phyloP scores from a whole-genome alignment of 2,329 filamentous ascomycete genomes.

The Diaporthe amygdali region DNA sequence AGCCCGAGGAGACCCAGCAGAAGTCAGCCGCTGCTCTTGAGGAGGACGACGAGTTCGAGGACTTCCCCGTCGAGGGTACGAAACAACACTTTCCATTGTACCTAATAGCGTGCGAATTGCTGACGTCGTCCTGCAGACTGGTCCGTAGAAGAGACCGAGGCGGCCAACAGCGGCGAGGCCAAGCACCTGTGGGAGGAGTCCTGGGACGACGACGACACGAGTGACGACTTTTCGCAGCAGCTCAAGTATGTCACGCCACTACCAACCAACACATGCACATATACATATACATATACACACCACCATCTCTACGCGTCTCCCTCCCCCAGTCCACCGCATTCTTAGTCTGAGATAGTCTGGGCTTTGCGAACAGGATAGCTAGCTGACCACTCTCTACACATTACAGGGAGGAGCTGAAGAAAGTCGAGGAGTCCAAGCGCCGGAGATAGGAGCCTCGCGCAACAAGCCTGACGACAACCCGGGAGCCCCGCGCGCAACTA shows the following conservation, averaged over 20 bases:
- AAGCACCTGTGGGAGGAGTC: conserved; percentile 97
- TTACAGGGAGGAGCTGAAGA: conserved; percentile 86
- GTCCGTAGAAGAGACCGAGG: conserved; percentile 89
- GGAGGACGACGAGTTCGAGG: conserved; percentile 99
- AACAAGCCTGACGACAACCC: neutral
- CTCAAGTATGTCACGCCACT: conserved; percentile 71
- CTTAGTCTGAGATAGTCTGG: no score
- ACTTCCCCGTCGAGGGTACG: conserved; percentile 94
- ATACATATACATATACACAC: neutral
- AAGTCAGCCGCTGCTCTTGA: conserved; percentile 76
- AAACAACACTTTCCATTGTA: conserved; percentile 8
- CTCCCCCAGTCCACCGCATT: neutral
- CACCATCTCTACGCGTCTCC: neutral
- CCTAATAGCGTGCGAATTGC: conserved; percentile 7
- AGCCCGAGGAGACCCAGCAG: conserved; percentile 57
- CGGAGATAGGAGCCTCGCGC: conserved; percentile 45
- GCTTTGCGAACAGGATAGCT: neutral
- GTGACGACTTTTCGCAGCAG: conserved; percentile 94
- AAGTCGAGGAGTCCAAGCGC: conserved; percentile 80
- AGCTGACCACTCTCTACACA: neutral
- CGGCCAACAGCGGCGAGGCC: conserved; percentile 69
- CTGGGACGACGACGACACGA: conserved; percentile 98
- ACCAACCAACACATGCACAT: neutral
- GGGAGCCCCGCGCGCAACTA: neutral
- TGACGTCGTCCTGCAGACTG: conserved; percentile 68